These are phyloP conservation scores for Bimuria novae-zelandiae DNA, from an alignment of 2,329 filamentous ascomycete genomes.

Conservation along the genomic window DNA sequence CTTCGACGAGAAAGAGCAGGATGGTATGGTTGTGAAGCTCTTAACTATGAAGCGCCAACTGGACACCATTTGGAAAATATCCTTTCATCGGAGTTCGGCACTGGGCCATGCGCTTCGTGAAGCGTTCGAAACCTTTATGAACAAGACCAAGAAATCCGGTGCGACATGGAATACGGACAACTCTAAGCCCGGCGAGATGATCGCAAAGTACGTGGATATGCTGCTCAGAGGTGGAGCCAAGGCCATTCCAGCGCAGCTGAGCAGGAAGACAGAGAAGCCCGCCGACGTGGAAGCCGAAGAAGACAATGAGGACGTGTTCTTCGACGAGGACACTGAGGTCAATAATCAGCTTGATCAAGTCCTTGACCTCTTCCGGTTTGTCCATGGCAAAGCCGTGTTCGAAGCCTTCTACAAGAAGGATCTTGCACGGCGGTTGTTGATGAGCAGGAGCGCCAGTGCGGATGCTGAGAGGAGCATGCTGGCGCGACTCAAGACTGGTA, in stretches of 20 bases:
- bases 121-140: slow-evolving; percentile 88
- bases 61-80: slow-evolving; percentile 74
- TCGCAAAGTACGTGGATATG: slow-evolving; percentile 93
- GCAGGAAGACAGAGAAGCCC: slow-evolving; percentile 61
- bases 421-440: slow-evolving; percentile 82
- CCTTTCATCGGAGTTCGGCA: slow-evolving; percentile 77
- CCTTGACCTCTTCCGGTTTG: slow-evolving; percentile 92
- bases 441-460: slow-evolving; percentile 89
- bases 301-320: slow-evolving; percentile 63
- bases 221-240: slow-evolving; percentile 87
- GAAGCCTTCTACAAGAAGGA: slow-evolving; percentile 99
- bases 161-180: slow-evolving; percentile 79
- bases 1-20: slow-evolving; percentile 74
- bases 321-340: slow-evolving; percentile 89
- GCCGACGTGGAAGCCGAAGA: slow-evolving; percentile 65
- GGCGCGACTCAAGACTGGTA: slow-evolving; percentile 77
- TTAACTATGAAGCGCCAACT: slow-evolving; percentile 79
- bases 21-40: slow-evolving; percentile 84
- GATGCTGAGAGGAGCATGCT: slow-evolving; percentile 98
- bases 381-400: slow-evolving; percentile 96
- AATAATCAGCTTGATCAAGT: slow-evolving; percentile 91
- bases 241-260: slow-evolving; percentile 71
- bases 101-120: slow-evolving; percentile 81
- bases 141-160: slow-evolving; percentile 74
- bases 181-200: slow-evolving; percentile 97